Evolutionary conservation across 2,329 filamentous ascomycete genomes (phyloP), one percentile per base, ranked within the genome.

Genomic region (Colletotrichum sp.): DNA sequence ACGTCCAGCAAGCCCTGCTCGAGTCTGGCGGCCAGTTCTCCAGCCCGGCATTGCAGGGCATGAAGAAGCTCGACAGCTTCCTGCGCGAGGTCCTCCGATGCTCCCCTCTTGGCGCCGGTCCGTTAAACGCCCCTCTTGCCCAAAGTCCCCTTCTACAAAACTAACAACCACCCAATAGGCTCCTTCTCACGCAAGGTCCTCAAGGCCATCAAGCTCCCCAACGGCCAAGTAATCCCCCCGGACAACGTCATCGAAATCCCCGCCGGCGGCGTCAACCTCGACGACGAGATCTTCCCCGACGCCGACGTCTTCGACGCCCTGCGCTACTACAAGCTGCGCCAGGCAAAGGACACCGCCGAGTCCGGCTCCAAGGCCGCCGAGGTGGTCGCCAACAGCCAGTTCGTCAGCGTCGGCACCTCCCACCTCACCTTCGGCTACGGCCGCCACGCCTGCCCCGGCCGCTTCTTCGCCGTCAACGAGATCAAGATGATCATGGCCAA

Each of bases 171-270:
- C 15, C 6, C n/a, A 15, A 15, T 34, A 84, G 85, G 84, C 1
- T 86, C 88, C 6, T 91, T 91, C 81, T 80, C 80, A 48, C 88
- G 90, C 78, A 89, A 88, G 77, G 88, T 90, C 12, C 83, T 89
- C 55, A 85, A 87, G 77, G 82, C 86, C 12, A 84, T 91, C 77
- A 86, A 85, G 8, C 87, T 91, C 2, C 90, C 89, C 63, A 89
- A 89, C 79, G 90, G 90, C 25, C 88, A 90, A 64, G 84, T 85
- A 57, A 84, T 89, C 16, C 87, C 87, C 3, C 82, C 83, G 1
- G 87, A 87, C 34, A 84, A 85, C 6, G 82, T 83, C 22, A 82
- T 89, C 30, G 84, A 89, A 72, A 81, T 87, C 0, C 83, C 87
- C 0, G 77, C 83, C 16, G 81, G 82, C 25, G 84, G 83, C 39